Evolutionary conservation across 768 basidiomycete genomes (phyloP).

Genomic region (Arthromyces matolae): DNA sequence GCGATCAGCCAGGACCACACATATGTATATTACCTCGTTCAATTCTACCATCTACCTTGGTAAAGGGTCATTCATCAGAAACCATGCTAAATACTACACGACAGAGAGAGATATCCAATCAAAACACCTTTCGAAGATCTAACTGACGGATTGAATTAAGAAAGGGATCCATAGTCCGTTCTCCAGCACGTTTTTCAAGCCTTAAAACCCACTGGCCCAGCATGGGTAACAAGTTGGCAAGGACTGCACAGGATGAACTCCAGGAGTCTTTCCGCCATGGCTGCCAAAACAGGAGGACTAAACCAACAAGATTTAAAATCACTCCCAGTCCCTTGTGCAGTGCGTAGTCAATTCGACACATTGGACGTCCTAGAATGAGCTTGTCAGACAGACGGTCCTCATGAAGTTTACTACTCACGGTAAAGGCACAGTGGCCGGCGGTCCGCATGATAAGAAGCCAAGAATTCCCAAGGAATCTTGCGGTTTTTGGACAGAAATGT

Average conservation of each 20-base stretch:
- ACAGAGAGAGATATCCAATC: too few relatives aligned
- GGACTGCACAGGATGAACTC: background rate
- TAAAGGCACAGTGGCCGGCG: too few relatives aligned
- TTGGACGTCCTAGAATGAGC: constrained; percentile 1
- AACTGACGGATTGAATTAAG: background rate
- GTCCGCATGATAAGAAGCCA: too few relatives aligned
- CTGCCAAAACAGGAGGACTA: background rate
- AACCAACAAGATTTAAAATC: background rate
- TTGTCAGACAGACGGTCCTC: too few relatives aligned
- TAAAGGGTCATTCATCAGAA: too few relatives aligned
- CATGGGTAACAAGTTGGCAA: background rate
- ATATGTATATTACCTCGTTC: too few relatives aligned
- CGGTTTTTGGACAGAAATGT: too few relatives aligned
- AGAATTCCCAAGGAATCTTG: too few relatives aligned
- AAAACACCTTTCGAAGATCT: background rate
- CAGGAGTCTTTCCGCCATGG: background rate
- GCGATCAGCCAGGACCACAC: too few relatives aligned
- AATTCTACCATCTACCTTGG: too few relatives aligned
- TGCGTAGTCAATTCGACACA: background rate
- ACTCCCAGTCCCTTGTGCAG: background rate
- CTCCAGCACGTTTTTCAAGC: background rate
- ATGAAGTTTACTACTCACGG: too few relatives aligned
- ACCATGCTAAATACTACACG: too few relatives aligned
- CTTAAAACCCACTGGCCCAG: background rate
- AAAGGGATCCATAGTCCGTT: background rate